These are phyloP conservation scores for Lasiosphaeria ovina DNA, from an alignment of 495 filamentous ascomycete genomes.

Conservation along the genomic window DNA sequence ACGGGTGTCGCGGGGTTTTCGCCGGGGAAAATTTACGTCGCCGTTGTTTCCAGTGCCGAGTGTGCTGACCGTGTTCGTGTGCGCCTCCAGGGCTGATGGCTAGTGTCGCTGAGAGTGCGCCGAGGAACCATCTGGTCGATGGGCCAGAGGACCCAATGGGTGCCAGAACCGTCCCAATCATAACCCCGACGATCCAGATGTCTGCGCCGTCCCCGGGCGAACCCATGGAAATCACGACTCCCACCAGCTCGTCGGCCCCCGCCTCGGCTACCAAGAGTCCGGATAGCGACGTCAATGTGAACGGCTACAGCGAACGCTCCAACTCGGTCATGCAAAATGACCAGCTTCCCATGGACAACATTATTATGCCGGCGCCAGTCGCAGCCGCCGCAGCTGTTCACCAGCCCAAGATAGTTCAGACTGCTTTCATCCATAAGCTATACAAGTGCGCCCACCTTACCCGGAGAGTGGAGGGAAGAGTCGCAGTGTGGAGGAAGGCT, in stretches of 20 bases:
- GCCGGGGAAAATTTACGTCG: conserved; percentile 1
- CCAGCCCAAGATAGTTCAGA: conserved; percentile 96
- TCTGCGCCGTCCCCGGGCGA: conserved; percentile 50
- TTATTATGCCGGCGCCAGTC: conserved; percentile 43
- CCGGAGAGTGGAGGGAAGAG: not conserved
- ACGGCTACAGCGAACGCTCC: conserved; percentile 29
- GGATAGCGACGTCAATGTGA: conserved; percentile 42
- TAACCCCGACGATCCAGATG: conserved; percentile 49
- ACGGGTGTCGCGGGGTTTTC: conserved; percentile 14
- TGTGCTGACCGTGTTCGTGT: conserved; percentile 5
- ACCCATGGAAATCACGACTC: conserved; percentile 52
- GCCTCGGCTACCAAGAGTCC: conserved; percentile 45
- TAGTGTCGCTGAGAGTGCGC: conserved; percentile 47
- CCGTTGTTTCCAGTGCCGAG: conserved; percentile 21
- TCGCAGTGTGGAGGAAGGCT: conserved; percentile 28
- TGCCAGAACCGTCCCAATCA: conserved; percentile 48
- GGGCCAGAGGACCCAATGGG: conserved; percentile 41
- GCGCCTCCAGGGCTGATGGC: conserved; percentile 46
- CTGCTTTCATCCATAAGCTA: conserved; percentile 98
- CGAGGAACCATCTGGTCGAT: conserved; percentile 39
- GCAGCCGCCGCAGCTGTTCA: conserved; percentile 85
- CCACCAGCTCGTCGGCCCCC: conserved; percentile 43
- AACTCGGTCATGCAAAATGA: conserved; percentile 30
- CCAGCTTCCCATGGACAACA: conserved; percentile 29
- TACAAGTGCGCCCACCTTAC: conserved; percentile 76